Conservation (phyloP, 169 alveolate genomes). For the Eimeria zaria region DNA sequence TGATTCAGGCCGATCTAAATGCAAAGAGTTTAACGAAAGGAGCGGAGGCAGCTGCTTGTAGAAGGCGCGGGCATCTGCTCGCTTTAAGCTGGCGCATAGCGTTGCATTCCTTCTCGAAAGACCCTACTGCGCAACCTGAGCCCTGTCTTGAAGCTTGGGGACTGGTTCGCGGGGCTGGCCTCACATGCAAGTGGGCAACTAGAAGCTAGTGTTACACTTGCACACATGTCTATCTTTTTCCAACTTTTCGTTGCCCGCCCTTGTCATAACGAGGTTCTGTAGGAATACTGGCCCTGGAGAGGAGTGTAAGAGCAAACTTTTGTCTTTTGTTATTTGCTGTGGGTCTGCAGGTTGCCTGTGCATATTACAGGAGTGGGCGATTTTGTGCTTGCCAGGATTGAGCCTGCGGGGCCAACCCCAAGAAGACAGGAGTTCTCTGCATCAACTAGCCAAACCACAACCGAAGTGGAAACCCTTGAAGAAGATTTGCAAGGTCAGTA, state of each 20-base stretch:
- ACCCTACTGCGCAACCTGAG: conserved; percentile 42
- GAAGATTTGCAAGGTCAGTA: not conserved
- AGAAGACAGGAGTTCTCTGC: conserved; percentile 20
- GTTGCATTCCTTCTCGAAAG: conserved; percentile 21
- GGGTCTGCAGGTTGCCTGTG: conserved; percentile 73
- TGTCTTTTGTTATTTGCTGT: not conserved
- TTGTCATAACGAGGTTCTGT: not conserved
- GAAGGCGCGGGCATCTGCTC: conserved; percentile 80
- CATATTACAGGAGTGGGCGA: conserved; percentile 87
- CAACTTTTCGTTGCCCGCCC: not conserved
- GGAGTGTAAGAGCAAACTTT: not conserved
- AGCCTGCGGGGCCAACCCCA: conserved; percentile 25
- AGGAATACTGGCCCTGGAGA: not conserved
- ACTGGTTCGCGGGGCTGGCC: conserved; percentile 82
- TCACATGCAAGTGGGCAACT: conserved; percentile 76
- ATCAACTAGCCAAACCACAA: not conserved
- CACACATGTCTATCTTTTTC: not conserved
- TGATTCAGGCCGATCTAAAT: not conserved
- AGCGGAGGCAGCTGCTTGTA: conserved; percentile 70
- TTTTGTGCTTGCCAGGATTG: conserved; percentile 77
- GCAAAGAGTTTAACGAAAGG: conserved; percentile 11
- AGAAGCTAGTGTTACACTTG: not conserved
- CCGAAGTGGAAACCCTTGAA: not conserved
- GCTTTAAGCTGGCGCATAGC: conserved; percentile 75
- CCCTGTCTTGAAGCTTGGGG: conserved; percentile 78